phyloP scores from a whole-genome alignment of 164 flowering plant species.

The Brasenia schreberi region DNA sequence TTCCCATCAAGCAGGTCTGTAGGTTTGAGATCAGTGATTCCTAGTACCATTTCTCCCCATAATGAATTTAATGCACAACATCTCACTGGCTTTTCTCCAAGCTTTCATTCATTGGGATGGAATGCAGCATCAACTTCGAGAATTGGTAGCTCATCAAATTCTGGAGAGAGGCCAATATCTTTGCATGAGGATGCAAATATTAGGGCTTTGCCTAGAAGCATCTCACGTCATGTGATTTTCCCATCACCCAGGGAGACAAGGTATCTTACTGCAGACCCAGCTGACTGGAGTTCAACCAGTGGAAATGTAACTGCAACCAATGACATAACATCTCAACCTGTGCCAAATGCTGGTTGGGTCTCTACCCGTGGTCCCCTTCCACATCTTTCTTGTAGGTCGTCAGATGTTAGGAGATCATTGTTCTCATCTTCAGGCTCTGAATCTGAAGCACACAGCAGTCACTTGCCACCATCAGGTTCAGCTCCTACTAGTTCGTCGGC shows the following conservation, averaged over 20 bases:
- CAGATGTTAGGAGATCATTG: slow-evolving; percentile 49
- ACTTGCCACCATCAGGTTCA: slow-evolving; percentile 16
- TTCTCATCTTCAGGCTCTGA: slow-evolving; percentile 31
- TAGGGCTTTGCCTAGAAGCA: slow-evolving; percentile 28
- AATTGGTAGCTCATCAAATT: slow-evolving; percentile 21
- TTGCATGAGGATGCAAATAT: slow-evolving; percentile 24
- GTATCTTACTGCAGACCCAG: slow-evolving; percentile 21
- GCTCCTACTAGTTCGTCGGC: slow-evolving; percentile 25
- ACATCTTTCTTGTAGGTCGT: slow-evolving; percentile 35
- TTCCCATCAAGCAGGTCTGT: neutral
- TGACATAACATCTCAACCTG: slow-evolving; percentile 38
- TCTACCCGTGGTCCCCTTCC: slow-evolving; percentile 25
- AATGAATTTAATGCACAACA: slow-evolving; percentile 14
- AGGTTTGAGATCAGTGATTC: slow-evolving; percentile 23
- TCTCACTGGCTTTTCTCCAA: slow-evolving; percentile 20
- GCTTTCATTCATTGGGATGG: slow-evolving; percentile 25
- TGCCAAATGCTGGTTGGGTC: slow-evolving; percentile 27
- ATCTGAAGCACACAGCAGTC: slow-evolving; percentile 26
- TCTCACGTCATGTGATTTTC: slow-evolving; percentile 45
- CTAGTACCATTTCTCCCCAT: slow-evolving; percentile 16
- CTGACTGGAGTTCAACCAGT: slow-evolving; percentile 23
- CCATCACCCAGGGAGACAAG: slow-evolving; percentile 29
- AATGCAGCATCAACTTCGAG: slow-evolving; percentile 32
- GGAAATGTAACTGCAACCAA: slow-evolving; percentile 30
- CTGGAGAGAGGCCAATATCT: slow-evolving; percentile 19